Base-by-base conservation (phyloP, 805 yeast species). In the Jamesozyma spencerorum region DNA sequence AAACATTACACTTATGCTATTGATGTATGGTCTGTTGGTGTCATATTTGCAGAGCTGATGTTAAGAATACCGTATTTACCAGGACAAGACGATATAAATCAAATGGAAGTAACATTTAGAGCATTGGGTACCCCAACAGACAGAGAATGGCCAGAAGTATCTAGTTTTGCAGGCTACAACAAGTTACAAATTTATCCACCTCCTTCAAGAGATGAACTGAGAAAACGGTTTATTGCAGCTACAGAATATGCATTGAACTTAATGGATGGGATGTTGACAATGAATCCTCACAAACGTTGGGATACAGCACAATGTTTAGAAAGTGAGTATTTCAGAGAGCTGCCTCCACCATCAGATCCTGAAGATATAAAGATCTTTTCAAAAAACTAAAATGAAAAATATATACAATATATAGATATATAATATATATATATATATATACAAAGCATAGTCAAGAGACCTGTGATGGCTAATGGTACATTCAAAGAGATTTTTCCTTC, bases 81-180 rank as follows among this genome's bases (percentile, higher is more conserved):
- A 0, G 98, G 97, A 1, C 78, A 77, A 50, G 86, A 84, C 48
- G 98, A 92, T 58, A 60, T 77, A 2, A 95, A 88, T 55, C 99
- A 92, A 58, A 63, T 88, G 31, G 94, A 83, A 37, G 83, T 87
- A n/a, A 92, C 97, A 0, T 90, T 92, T 59, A 77, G 85, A 54
- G 98, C 97, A 0, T 64, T 90, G 43, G 99, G 99, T 0, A 88
- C 98, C 0, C 98, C 99, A 4, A 84, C 94, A 0, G 96, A 88
- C 49, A 77, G 72, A 26, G 77, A 69, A 2, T 92, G 98, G 98
- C 94, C 95, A 0, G 84, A 86, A 36, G 94, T 90, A 2, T 74
- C 88, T 1, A 69, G 74, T 44, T 70, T 92, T 38, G 92, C 95
- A 0, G 69, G 76, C 20, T 92, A 85, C 57, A 77, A 81, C 52